Conservation (phyloP, 345 rosid genomes). For the Salix brachista region DNA sequence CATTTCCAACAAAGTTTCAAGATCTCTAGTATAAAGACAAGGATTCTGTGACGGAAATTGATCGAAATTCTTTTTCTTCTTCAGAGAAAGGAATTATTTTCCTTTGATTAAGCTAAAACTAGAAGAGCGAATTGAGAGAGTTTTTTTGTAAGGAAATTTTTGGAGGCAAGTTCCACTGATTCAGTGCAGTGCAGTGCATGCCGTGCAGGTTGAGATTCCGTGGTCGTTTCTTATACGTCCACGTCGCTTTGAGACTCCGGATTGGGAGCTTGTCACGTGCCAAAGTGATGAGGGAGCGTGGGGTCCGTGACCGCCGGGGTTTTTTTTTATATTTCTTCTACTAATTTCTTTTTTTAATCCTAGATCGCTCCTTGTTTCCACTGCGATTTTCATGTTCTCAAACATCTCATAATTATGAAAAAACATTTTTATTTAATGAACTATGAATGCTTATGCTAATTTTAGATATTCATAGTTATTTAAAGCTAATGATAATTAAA, state of each 20-base stretch:
- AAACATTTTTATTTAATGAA: too few species aligned
- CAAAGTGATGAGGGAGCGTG: neutral
- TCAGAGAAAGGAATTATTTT: neutral
- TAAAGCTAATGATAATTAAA: too few species aligned
- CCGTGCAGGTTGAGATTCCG: constrained; percentile 23
- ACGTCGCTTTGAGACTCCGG: constrained; percentile 20
- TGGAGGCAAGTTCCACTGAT: neutral
- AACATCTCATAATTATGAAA: too few species aligned
- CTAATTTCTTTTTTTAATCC: neutral
- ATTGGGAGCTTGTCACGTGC: constrained; percentile 19
- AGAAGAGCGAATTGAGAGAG: neutral
- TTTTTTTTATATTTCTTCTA: constrained; percentile 23
- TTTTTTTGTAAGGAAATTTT: neutral
- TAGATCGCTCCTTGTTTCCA: neutral
- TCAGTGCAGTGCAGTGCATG: constrained; percentile 8
- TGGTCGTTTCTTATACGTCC: constrained; percentile 25
- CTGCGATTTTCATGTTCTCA: neutral
- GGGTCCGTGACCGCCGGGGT: constrained; percentile 2
- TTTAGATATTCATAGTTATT: too few species aligned
- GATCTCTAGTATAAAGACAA: too few species aligned
- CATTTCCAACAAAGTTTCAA: neutral
- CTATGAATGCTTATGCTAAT: too few species aligned
- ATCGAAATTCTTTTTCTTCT: too few species aligned
- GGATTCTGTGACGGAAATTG: too few species aligned
- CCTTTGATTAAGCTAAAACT: neutral